A percentile compares a stretch with the other conserved stretches of the same genome.
Evolutionary conservation across 2,329 filamentous ascomycete genomes (phyloP).

Genomic region (Pestalotiopsis sp.): DNA sequence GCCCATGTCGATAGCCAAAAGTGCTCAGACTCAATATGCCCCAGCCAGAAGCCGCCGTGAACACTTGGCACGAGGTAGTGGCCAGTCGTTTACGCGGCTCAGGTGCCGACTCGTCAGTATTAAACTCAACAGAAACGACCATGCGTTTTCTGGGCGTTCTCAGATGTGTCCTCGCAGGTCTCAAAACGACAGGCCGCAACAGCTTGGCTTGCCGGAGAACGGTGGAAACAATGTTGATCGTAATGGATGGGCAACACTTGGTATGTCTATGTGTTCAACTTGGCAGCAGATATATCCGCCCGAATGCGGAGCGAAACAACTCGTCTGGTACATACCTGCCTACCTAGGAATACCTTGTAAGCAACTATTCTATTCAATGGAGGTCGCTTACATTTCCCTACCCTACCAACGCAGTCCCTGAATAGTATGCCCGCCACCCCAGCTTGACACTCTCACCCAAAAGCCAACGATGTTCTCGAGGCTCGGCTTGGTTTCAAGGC

Average conservation of each 20-base stretch:
- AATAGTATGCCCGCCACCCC: no score
- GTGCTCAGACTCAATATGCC: neutral
- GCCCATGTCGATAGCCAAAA: neutral
- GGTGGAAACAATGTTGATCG: conserved; percentile 1
- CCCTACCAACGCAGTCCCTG: no score
- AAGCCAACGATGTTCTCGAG: no score
- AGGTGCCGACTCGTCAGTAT: neutral
- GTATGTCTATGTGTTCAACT: conserved; percentile 2
- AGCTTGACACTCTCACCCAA: no score
- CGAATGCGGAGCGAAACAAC: neutral
- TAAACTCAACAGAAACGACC: neutral
- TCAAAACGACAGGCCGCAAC: conserved; percentile 1
- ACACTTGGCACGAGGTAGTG: neutral
- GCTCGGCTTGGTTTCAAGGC: no score
- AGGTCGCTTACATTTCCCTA: no score
- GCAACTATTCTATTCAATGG: no score
- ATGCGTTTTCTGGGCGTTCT: neutral
- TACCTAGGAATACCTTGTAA: neutral
- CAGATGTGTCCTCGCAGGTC: neutral
- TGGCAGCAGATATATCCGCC: neutral
- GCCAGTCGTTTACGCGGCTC: neutral
- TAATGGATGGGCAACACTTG: neutral
- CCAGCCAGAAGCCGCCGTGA: neutral
- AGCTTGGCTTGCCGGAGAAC: neutral
- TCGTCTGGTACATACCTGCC: neutral